Base-by-base conservation (phyloP, 2,329 filamentous ascomycete species). In the Sordariomycetes sp. region DNA sequence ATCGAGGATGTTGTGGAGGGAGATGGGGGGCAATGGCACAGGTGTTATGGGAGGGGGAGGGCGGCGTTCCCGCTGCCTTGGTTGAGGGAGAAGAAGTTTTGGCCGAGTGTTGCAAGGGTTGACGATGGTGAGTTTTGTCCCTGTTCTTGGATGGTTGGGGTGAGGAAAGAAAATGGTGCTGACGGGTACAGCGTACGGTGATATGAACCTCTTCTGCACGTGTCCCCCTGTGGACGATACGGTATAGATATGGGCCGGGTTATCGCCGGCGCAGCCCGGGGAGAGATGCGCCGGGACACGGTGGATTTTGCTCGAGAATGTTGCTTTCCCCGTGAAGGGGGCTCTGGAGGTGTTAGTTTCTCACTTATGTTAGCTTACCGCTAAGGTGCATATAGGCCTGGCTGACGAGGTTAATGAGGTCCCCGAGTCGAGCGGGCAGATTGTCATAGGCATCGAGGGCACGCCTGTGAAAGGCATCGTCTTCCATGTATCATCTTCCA, bases 21-120 rank as follows among this genome's bases (percentile, higher is more conserved):
- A 2, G 82, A 74, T 48, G 72, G 64, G 20, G 70, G 69, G 60
- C 71, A 89, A 64, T 97, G 92, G 92, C 78, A 89, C 61, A 78
- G 92, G n/a, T 77, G 82, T 1, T 97, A 97, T 69, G 82, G 78
- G 1, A 76, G 90, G 32, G 86, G 94, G 73, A 80, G 85, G 72
- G 92, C 92, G 0, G 92, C 90, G 0, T 97, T 96, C 69, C 92
- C 92, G 20, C 68, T 95, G 61, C 76, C 84, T 0, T 95, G 82
- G 72, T 73, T 97, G 61, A 81, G 82, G 69, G 89, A 96, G 81
- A 96, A 95, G 86, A 97, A 97, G 77, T 96, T 96, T 74, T 97
- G 92, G 92, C 91, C 92, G 0, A 85, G 77, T 39, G 90, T 96
- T 15, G 89, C 87, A 7, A 80, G 92, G 68, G 77, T 96, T 22